Evolutionary conservation across 2,329 filamentous ascomycete species (phyloP), one percentile per base, ranked within the genome.

Genomic region (Decorospora gaudefroyi): DNA sequence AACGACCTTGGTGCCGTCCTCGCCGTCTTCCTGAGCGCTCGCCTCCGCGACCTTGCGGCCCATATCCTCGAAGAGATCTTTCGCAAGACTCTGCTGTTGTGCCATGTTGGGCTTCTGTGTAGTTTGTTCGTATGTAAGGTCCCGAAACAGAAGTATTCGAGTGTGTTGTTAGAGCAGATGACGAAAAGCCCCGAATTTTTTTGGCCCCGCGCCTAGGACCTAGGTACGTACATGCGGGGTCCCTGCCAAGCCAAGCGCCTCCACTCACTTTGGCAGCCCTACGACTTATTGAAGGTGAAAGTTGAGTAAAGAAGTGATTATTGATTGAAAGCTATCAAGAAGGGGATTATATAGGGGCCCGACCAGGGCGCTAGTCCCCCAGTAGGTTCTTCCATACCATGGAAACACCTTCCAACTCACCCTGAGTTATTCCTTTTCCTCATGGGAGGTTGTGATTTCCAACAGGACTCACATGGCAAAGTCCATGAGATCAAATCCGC

Each of bases 31-130:
- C 21, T 65, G 59, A 19, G 61, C 56, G 48, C 61, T 71, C 18
- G 69, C 67, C 58, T 70, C 69, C 33, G 71, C 70, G 46, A 77
- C 75, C 58, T 77, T 73, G 32, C 71, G 66, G 30, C 75, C 75
- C 75, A 78, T 78, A 55, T 78, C 76, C 59, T 76, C 73, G 64
- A 78, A 78, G 33, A 78, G 70, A 48, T 78, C 75, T 42, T 74
- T 63, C 8, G 74, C 74, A 28, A 76, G 63, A 53, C 64, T 68
- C 33, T 58, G 51, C 23, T 59, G 61, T 37, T 65, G 57, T 41
- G 70, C 67, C 70, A 73, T 72, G 25, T 34, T 42, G 15, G 17
- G 17, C 29, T 22, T 33, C 35, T 9, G 22, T 42, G 9, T 42
- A 11, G 11, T 31, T 26, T 19, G 12, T 17, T 25, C 26, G 23